These are phyloP conservation scores for Apiotrichum akiyoshidainum DNA, from an alignment of 1,284 basidiomycete genomes.

Conservation along the genomic window DNA sequence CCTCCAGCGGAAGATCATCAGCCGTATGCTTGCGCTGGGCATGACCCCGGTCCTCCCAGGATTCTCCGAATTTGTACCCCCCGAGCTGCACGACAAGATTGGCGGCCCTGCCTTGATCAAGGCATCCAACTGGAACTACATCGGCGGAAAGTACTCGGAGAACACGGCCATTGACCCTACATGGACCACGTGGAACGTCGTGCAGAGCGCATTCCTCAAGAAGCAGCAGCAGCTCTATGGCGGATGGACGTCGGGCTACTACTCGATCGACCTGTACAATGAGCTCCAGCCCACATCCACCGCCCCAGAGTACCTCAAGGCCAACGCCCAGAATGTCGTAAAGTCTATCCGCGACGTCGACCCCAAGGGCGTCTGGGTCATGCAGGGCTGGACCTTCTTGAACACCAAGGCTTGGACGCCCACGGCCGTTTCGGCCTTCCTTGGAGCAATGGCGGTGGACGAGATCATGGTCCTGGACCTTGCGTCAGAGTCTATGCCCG, in stretches of 20 bases:
- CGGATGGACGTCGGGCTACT: slow-evolving; percentile 50
- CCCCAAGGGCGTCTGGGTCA: too few species aligned
- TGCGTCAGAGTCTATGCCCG: slow-evolving; percentile 52
- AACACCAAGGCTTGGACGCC: slow-evolving; percentile 50
- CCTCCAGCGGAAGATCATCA: slow-evolving; percentile 50
- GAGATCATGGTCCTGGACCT: slow-evolving; percentile 52
- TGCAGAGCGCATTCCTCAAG: slow-evolving; percentile 53
- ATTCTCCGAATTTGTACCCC: slow-evolving; percentile 55
- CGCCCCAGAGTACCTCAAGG: too few species aligned
- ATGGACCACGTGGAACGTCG: slow-evolving; percentile 49
- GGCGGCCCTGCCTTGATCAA: slow-evolving; percentile 51
- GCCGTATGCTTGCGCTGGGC: slow-evolving; percentile 54
- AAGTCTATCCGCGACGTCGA: too few species aligned
- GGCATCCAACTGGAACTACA: slow-evolving; percentile 1
- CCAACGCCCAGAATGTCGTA: too few species aligned
- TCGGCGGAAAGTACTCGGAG: too few species aligned
- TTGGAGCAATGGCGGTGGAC: not conserved
- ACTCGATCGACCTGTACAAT: slow-evolving; percentile 56
- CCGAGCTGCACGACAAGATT: slow-evolving; percentile 41
- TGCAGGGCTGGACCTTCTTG: too few species aligned
- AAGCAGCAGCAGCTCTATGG: slow-evolving; percentile 53
- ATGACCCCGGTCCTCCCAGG: slow-evolving; percentile 55
- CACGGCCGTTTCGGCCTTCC: slow-evolving; percentile 41
- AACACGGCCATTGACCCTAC: slow-evolving; percentile 54
- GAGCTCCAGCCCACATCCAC: too few species aligned